Evolutionary conservation across 352 stramenopile genomes (phyloP).

Genomic region (Phytophthora pini): DNA sequence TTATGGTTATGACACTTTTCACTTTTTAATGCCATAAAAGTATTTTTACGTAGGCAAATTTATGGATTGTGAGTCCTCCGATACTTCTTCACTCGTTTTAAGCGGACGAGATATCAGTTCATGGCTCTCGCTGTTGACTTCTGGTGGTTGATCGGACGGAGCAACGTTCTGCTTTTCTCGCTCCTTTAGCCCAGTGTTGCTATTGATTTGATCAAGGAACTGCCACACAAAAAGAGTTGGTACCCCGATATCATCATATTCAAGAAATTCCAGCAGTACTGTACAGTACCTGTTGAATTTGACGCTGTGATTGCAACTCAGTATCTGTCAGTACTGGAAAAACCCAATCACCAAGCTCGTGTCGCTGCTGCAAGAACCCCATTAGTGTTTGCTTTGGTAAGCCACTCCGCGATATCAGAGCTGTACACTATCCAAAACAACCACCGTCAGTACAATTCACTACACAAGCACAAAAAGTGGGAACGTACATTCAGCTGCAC

Average conservation of each 20-base stretch:
- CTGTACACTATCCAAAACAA: constrained; percentile 41
- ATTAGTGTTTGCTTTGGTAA: constrained; percentile 41
- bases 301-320: constrained; percentile 36
- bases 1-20: too few species aligned
- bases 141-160: background rate
- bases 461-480: background rate
- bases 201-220: constrained; percentile 28
- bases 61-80: constrained; percentile 6
- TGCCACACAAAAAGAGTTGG: constrained; percentile 1
- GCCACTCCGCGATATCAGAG: constrained; percentile 57
- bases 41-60: constrained; percentile 25
- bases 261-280: background rate
- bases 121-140: constrained; percentile 4
- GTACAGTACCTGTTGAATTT: constrained; percentile 42
- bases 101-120: background rate
- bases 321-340: constrained; percentile 56
- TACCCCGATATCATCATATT: background rate
- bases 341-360: constrained; percentile 63
- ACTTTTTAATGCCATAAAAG: background rate
- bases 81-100: background rate
- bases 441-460: background rate
- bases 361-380: constrained; percentile 43
- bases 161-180: constrained; percentile 1
- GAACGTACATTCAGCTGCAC: constrained; percentile 57
- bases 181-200: constrained; percentile 1